These are phyloP conservation scores for Ordospora pajunii DNA, from an alignment of 371 early-diverging fungal genomes.

Conservation along the genomic window DNA sequence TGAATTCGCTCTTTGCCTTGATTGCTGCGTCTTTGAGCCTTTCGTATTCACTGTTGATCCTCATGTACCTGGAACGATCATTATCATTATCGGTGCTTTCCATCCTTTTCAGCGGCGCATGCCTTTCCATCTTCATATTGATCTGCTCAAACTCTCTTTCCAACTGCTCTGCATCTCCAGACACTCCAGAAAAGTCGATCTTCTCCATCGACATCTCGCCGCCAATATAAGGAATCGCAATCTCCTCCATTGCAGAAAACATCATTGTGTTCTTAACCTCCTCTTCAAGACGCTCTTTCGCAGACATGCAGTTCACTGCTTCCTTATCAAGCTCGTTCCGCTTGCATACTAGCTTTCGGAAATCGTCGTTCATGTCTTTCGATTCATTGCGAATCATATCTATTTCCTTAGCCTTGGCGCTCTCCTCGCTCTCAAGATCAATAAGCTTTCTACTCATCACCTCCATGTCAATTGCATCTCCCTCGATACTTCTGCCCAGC, in stretches of 20 bases:
- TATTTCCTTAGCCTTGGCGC: not conserved
- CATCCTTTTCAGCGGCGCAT: not conserved
- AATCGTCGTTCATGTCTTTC: not conserved
- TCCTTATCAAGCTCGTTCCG: slow-evolving; percentile 8
- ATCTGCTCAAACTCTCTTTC: slow-evolving; percentile 1
- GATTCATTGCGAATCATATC: slow-evolving; percentile 7
- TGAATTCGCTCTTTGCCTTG: slow-evolving; percentile 66
- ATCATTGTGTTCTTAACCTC: slow-evolving; percentile 32
- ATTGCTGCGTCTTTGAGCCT: slow-evolving; percentile 20
- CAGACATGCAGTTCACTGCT: not conserved
- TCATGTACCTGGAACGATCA: not conserved
- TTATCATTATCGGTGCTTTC: not conserved
- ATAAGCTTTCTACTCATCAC: not conserved
- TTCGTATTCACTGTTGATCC: slow-evolving; percentile 40
- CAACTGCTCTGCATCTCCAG: not conserved
- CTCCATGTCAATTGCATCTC: slow-evolving; percentile 14
- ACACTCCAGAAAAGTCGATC: not conserved
- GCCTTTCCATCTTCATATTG: not conserved
- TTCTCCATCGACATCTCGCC: slow-evolving; percentile 44
- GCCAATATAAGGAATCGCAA: not conserved
- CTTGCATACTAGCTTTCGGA: not conserved
- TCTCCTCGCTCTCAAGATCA: slow-evolving; percentile 69
- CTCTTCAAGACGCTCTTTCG: slow-evolving; percentile 26
- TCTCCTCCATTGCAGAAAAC: slow-evolving; percentile 33
- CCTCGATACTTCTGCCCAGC: not conserved